Base-by-base conservation (phyloP, 805 yeast species). In the Zygoascus tannicola region DNA sequence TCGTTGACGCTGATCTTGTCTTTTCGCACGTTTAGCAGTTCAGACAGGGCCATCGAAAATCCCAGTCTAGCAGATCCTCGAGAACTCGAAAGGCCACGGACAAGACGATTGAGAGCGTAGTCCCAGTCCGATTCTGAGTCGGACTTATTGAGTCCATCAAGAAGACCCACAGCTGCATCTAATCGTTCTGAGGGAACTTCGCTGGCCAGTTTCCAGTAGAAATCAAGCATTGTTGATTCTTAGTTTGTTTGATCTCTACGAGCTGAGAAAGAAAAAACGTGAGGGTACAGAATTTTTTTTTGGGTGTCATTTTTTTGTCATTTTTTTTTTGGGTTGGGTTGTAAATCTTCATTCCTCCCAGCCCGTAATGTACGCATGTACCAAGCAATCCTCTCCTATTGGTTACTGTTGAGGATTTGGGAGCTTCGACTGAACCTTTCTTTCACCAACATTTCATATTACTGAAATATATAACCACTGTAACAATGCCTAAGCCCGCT, bases 41-140 rank as follows among this genome's bases (percentile, higher is more conserved):
- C 97, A 0, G 88, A 76, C 36, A 90, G 64, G 37, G 95, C 90
- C 72, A 85, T 75, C 2, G 95, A 84, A 56, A 81, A 90, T 3
- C 97, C 97, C 22, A 85, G 64, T 45, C 97, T 69, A 1, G 95
- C 92, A 39, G 86, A 73, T 20, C 83, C 94, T 55, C 92, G 75
- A 14, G 87, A 74, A 4, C 95, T 82, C 3, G 86, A 70, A 26
- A 90, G 66, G 41, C 97, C 97, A 50, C 78, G 80, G 50, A 85
- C 73, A 49, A 90, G 68, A 56, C 97, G 73, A 49, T 76, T 75
- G 44, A 85, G 63, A 0, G 94, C 92, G 58, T 90, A 90, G 40
- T 74, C 74, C 86, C 90, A 86, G 54, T 87, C 95, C 1, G 66
- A 67, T 19, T 63, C 60, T 22, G 12, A 44, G 33, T 60, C 50